Percentiles rank a stretch among this genome's conserved stretches.
phyloP scores from a whole-genome alignment of 805 yeast genomes.

The Metschnikowia drakensbergensis region DNA sequence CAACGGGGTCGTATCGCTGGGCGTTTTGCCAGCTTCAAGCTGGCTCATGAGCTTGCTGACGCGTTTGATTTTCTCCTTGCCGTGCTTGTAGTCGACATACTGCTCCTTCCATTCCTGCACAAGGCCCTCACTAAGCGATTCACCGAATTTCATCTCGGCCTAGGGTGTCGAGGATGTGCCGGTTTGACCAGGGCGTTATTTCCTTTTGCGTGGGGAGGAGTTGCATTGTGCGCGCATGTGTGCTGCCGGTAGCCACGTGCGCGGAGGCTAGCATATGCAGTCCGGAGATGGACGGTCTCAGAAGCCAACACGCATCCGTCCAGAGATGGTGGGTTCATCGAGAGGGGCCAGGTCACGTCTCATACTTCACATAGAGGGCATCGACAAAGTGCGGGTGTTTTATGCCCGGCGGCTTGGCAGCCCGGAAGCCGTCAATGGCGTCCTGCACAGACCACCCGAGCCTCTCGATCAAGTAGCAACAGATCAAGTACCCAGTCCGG shows the following conservation, averaged over 20 bases:
- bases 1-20: constrained; percentile 17
- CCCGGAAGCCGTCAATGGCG: constrained; percentile 56
- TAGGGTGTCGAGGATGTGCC: neutral
- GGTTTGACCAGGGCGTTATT: too few species aligned
- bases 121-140: constrained; percentile 59
- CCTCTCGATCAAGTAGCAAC: constrained; percentile 62
- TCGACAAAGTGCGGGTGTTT: constrained; percentile 75
- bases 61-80: constrained; percentile 50
- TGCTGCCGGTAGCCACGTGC: too few species aligned
- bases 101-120: constrained; percentile 88
- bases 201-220: too few species aligned
- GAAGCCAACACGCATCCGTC: too few species aligned
- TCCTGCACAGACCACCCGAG: constrained; percentile 58
- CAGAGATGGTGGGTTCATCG: too few species aligned
- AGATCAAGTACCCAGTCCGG: constrained; percentile 69
- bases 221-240: too few species aligned
- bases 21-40: constrained; percentile 14
- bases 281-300: too few species aligned
- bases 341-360: constrained; percentile 14
- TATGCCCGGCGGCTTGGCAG: constrained; percentile 65
- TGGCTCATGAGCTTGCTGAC: constrained; percentile 20
- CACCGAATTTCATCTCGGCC: constrained; percentile 62
- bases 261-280: too few species aligned
- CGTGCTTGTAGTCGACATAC: constrained; percentile 68
- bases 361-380: constrained; percentile 64